Evolutionary conservation across 768 basidiomycete genomes (phyloP), one percentile per base, ranked within the genome.

Genomic region (Termitomyces sp.): DNA sequence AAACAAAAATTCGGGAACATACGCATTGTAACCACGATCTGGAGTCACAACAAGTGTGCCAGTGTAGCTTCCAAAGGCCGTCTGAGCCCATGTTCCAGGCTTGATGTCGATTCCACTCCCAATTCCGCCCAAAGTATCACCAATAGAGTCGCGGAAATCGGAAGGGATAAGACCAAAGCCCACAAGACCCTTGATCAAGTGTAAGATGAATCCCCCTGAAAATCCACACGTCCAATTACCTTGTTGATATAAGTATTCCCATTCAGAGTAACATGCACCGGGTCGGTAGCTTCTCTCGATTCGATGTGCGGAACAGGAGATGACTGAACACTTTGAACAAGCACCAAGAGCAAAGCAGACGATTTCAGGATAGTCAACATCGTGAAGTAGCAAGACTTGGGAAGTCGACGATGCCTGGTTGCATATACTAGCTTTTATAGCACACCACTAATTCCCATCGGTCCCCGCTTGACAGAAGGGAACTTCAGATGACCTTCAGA

Each of bases 81-180:
- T 76, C 62, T 39, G 61, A 47, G 3, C 57, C 53, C 22, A 85
- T 1, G 82, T 76, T 4, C 79, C 78, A 5, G 60, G 72, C 68
- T 86, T 80, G 56, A 87, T 60, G 1, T 83, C 78, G 22, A 87
- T 84, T 2, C 83, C 84, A 53, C 84, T 84, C 16, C 86, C 86
- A 20, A 86, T 77, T 10, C 84, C 85, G 22, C 87, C 86, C 6
- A 86, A 60, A 0, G 84, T 86, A 59, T 86, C 82, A 0, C 81
- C 81, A 0, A 80, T 83, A 0, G 82, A 83, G 34, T 86, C 85
- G 5, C 60, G 74, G 61, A 81, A 79, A 63, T 84, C 74, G 2
- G 83, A 79, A 1, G 83, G 82, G 53, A 87, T 85, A 18, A 80
- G 69, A 5, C 85, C 85, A 64, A 86, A 86, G 1, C 73, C 85